phyloP scores from a whole-genome alignment of 257 asterid genomes.

The Verbascum thapsus region DNA sequence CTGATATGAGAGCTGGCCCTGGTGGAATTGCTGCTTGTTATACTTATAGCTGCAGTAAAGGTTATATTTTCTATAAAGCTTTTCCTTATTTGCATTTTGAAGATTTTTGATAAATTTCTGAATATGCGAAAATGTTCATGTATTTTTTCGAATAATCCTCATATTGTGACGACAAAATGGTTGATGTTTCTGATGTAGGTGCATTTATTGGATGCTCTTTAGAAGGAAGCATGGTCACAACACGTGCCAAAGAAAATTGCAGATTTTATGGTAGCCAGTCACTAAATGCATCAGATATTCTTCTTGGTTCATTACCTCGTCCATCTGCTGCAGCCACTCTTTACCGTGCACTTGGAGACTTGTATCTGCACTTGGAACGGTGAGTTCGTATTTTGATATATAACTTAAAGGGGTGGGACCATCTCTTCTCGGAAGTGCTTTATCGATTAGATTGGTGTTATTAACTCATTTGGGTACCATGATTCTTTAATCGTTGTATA shows the following conservation, averaged over 20 bases:
- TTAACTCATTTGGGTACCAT: neutral
- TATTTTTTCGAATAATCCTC: no score
- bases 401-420: slow-evolving; percentile 1
- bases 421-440: slow-evolving; percentile 10
- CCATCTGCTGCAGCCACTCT: slow-evolving; percentile 95
- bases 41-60: slow-evolving; percentile 97
- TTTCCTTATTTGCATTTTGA: slow-evolving; percentile 14
- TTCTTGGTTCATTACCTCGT: slow-evolving; percentile 76
- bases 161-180: no score
- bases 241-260: slow-evolving; percentile 71
- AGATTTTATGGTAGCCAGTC: slow-evolving; percentile 90
- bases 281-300: slow-evolving; percentile 62
- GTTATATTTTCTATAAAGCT: slow-evolving; percentile 44
- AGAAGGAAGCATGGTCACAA: slow-evolving; percentile 84
- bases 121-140: no score
- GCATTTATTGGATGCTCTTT: slow-evolving; percentile 95
- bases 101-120: neutral
- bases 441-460: neutral
- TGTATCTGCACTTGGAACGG: slow-evolving; percentile 56
- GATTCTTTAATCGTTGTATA: slow-evolving; percentile 33
- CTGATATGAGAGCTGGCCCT: slow-evolving; percentile 79
- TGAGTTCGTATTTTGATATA: slow-evolving; percentile 23
- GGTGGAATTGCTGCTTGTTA: slow-evolving; percentile 77
- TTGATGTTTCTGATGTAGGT: slow-evolving; percentile 50
- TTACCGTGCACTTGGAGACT: slow-evolving; percentile 70